These are phyloP conservation scores for Sporothrix luriei DNA, from an alignment of 2,329 filamentous ascomycete species.

Conservation along the genomic window DNA sequence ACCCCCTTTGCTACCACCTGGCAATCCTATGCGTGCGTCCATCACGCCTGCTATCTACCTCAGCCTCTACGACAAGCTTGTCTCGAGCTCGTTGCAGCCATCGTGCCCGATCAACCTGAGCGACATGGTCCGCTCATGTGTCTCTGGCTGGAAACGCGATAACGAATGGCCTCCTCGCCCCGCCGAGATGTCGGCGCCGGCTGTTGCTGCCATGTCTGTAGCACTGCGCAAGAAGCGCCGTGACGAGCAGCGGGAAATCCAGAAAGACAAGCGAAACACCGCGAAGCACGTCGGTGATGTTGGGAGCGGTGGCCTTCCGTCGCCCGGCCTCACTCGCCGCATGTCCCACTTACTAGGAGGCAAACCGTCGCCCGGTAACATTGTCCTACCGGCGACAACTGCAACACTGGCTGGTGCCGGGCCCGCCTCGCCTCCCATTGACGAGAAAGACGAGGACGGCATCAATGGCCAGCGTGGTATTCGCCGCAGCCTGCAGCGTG, in stretches of 20 bases:
- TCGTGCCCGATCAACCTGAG: slow-evolving; percentile 84
- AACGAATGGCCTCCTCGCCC: slow-evolving; percentile 84
- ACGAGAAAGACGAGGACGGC: slow-evolving; percentile 29
- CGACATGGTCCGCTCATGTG: slow-evolving; percentile 78
- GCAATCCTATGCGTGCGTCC: slow-evolving; percentile 74
- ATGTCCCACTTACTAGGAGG: slow-evolving; percentile 33
- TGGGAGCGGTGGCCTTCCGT: slow-evolving; percentile 9
- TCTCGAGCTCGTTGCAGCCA: slow-evolving; percentile 76
- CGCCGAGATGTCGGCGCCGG: background rate
- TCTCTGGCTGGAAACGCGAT: slow-evolving; percentile 88
- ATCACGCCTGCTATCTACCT: slow-evolving; percentile 75
- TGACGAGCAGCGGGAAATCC: slow-evolving; percentile 26
- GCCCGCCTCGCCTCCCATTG: background rate
- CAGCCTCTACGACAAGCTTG: slow-evolving; percentile 86
- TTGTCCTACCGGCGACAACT: slow-evolving; percentile 17
- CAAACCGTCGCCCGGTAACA: background rate
- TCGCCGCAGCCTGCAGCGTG: slow-evolving; percentile 44
- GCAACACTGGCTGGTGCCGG: slow-evolving; percentile 2
- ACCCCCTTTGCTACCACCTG: slow-evolving; percentile 69
- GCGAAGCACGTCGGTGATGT: background rate
- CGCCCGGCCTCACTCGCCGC: slow-evolving; percentile 32
- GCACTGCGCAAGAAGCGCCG: slow-evolving; percentile 24
- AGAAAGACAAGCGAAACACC: slow-evolving; percentile 27
- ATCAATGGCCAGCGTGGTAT: slow-evolving; percentile 39
- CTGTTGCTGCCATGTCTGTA: slow-evolving; percentile 14